Percentiles rank a stretch among this genome's conserved stretches.
Evolutionary conservation across 176 grass and related monocot genomes (phyloP).

Genomic region (Oryza punctata): DNA sequence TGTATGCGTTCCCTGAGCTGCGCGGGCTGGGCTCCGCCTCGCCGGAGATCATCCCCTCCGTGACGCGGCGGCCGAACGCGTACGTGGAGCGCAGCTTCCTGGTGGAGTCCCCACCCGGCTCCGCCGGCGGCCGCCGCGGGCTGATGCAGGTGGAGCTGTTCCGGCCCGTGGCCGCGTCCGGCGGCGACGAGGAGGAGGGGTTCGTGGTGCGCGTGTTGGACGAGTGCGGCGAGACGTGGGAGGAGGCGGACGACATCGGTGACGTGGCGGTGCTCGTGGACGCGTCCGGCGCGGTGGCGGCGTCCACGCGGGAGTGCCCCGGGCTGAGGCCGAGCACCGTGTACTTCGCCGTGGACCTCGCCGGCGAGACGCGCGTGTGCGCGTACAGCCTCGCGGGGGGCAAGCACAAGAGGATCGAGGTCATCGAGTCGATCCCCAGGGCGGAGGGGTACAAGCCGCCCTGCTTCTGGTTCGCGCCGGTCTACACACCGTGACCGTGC

Average conservation of each 20-base stretch:
- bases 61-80: constrained; percentile 37
- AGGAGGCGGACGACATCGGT: constrained; percentile 48
- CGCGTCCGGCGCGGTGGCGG: constrained; percentile 42
- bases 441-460: constrained; percentile 32
- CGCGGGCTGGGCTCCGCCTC: constrained; percentile 39
- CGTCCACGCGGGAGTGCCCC: constrained; percentile 40
- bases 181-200: not conserved
- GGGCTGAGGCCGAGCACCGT: constrained; percentile 49
- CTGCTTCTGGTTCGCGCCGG: constrained; percentile 54
- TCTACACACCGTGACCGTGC: constrained; percentile 28
- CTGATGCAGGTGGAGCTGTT: constrained; percentile 56
- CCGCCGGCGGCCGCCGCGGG: constrained; percentile 18
- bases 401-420: constrained; percentile 48
- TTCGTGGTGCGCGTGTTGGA: constrained; percentile 57
- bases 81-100: constrained; percentile 49
- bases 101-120: constrained; percentile 29
- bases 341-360: constrained; percentile 40
- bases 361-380: constrained; percentile 43
- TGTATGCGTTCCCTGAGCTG: constrained; percentile 51
- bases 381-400: constrained; percentile 40
- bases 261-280: constrained; percentile 50
- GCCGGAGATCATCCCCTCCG: constrained; percentile 47
- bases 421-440: constrained; percentile 31
- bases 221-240: constrained; percentile 47
- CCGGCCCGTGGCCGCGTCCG: constrained; percentile 1